phyloP scores from a whole-genome alignment of 2,329 filamentous ascomycete species.

The Penicillium sp. region DNA sequence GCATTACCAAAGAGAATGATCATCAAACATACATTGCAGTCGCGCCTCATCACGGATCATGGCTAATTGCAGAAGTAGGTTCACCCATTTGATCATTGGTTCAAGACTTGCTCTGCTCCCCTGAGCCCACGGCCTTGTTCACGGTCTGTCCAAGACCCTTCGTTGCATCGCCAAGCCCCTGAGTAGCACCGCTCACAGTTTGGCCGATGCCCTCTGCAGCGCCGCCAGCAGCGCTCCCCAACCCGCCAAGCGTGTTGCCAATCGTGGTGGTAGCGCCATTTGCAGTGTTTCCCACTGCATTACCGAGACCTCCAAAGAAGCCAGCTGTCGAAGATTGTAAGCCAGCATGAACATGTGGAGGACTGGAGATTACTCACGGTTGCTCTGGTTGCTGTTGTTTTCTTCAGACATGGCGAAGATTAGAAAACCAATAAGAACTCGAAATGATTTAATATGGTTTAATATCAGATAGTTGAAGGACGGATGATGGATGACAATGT shows the following conservation, averaged over 20 bases:
- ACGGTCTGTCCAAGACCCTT: conserved; percentile 27
- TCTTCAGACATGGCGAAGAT: neutral
- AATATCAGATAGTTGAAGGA: neutral
- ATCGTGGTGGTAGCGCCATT: conserved; percentile 23
- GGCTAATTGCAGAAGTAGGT: neutral
- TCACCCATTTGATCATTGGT: neutral
- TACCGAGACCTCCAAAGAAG: conserved; percentile 24
- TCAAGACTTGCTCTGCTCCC: conserved; percentile 21
- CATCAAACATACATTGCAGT: no score
- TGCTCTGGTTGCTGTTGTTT: neutral
- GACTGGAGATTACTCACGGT: neutral
- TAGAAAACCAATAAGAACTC: neutral
- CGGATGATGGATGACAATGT: neutral
- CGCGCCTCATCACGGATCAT: neutral
- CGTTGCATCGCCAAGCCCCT: conserved; percentile 24
- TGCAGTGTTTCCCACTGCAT: conserved; percentile 27
- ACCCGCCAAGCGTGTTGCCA: conserved; percentile 24
- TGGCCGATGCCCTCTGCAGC: conserved; percentile 28
- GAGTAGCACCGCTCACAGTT: conserved; percentile 26
- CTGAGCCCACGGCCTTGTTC: conserved; percentile 16
- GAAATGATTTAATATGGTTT: neutral
- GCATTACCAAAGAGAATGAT: no score
- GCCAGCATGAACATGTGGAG: neutral
- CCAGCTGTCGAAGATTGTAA: conserved; percentile 6
- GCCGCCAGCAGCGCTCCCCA: conserved; percentile 27